Evolutionary conservation across 495 filamentous ascomycete species (phyloP).

Genomic region (Podospora conica): DNA sequence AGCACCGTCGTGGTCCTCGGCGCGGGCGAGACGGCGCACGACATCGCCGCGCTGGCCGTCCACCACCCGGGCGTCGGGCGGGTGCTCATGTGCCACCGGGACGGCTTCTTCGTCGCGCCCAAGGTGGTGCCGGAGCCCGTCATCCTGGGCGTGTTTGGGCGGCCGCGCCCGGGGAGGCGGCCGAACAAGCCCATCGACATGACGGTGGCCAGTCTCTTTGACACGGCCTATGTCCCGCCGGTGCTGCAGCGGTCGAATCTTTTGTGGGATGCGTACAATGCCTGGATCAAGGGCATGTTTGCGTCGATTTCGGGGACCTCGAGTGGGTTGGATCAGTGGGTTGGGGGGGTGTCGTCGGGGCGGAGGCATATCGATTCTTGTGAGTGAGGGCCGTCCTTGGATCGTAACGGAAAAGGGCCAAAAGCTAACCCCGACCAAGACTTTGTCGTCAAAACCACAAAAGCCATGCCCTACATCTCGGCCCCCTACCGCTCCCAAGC

Average conservation of each 20-base stretch:
- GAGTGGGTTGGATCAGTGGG: constrained; percentile 35
- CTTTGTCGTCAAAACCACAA: constrained; percentile 32
- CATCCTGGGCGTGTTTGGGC: neutral
- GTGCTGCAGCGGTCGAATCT: constrained; percentile 25
- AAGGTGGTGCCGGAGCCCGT: constrained; percentile 23
- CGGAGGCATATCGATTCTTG: constrained; percentile 11
- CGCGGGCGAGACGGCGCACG: constrained; percentile 35
- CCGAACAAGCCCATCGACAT: constrained; percentile 38
- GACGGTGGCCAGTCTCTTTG: constrained; percentile 37
- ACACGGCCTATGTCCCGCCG: constrained; percentile 41
- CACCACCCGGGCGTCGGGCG: constrained; percentile 24
- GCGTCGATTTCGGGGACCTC: constrained; percentile 30
- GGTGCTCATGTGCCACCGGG: constrained; percentile 33
- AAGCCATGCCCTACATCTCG: constrained; percentile 35
- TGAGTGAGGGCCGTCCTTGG: neutral
- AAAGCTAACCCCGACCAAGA: neutral
- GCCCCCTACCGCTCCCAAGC: constrained; percentile 24
- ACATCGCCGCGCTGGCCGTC: constrained; percentile 32
- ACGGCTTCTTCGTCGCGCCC: constrained; percentile 34
- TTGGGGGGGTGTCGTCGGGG: constrained; percentile 24
- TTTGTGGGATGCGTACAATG: constrained; percentile 32
- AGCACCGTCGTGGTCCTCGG: constrained; percentile 33
- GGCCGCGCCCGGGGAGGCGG: neutral
- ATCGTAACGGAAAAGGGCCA: neutral
- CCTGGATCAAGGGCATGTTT: constrained; percentile 25